These are phyloP conservation scores for Musa itinerans DNA, from an alignment of 176 grass and related monocot genomes.

Conservation along the genomic window DNA sequence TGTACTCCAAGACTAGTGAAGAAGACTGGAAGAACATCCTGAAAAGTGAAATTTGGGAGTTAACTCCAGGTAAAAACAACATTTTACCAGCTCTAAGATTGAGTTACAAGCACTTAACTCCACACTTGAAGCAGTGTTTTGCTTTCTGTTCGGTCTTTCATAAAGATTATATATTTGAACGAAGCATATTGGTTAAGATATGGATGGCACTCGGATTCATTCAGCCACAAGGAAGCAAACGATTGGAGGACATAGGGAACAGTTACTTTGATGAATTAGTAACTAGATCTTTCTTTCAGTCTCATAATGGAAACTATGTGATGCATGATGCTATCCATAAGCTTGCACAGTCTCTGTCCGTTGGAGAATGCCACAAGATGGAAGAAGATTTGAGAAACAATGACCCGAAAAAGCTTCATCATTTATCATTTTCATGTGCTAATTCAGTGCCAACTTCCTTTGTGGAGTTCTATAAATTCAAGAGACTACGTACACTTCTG, in stretches of 20 bases:
- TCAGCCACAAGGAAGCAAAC: conserved; percentile 20
- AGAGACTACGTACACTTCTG: conserved; percentile 50
- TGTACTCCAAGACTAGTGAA: conserved; percentile 46
- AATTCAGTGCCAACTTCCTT: conserved; percentile 24
- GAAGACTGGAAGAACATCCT: conserved; percentile 54
- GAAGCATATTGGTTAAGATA: conserved; percentile 41
- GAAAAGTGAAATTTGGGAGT: conserved; percentile 54
- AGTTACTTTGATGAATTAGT: conserved; percentile 22
- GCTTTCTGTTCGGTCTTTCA: conserved; percentile 70
- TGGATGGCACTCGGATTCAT: conserved; percentile 63
- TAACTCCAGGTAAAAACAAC: conserved; percentile 32
- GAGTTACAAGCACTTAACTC: conserved; percentile 60
- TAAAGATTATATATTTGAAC: conserved; percentile 58
- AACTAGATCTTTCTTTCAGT: conserved; percentile 25
- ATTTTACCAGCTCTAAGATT: conserved; percentile 58
- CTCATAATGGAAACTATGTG: not conserved
- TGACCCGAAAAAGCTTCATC: conserved; percentile 36
- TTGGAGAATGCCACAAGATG: conserved; percentile 10
- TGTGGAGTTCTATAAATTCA: conserved; percentile 33
- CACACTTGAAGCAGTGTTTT: conserved; percentile 69
- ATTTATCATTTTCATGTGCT: conserved; percentile 48
- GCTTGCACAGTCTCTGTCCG: conserved; percentile 16
- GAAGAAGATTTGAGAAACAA: conserved; percentile 42
- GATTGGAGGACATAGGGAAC: conserved; percentile 22
- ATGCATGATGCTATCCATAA: conserved; percentile 21